These are phyloP conservation scores for Scleromitrula shiraiana DNA, from an alignment of 2,329 filamentous ascomycete species.

Conservation along the genomic window DNA sequence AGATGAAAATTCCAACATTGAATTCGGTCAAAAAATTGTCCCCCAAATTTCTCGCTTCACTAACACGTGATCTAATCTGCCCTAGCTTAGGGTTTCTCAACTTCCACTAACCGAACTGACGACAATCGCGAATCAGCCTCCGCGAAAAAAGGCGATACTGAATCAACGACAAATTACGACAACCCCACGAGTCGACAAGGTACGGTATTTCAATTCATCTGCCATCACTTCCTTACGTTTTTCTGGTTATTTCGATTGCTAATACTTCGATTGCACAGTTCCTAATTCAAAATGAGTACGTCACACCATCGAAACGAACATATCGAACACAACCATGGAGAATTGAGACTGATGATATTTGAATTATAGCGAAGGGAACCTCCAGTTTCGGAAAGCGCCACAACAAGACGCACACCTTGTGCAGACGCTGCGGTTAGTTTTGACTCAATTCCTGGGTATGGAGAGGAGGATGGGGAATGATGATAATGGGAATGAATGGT, in stretches of 20 bases:
- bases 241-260: neutral
- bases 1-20: too few relatives aligned
- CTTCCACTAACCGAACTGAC: conserved; percentile 1
- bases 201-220: conserved; percentile 1
- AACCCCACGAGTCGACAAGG: conserved; percentile 6
- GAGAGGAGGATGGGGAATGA: neutral
- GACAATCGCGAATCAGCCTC: conserved; percentile 2
- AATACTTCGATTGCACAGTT: conserved; percentile 14
- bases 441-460: conserved; percentile 24
- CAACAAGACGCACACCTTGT: conserved; percentile 32
- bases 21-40: too few relatives aligned
- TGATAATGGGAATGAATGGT: neutral
- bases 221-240: neutral
- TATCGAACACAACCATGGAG: conserved; percentile 7
- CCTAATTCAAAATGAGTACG: conserved; percentile 31
- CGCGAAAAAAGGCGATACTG: conserved; percentile 3
- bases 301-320: conserved; percentile 7
- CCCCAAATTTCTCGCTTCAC: neutral
- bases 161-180: conserved; percentile 9
- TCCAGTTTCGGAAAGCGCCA: conserved; percentile 29
- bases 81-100: conserved; percentile 7
- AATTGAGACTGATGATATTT: conserved; percentile 6
- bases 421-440: conserved; percentile 31
- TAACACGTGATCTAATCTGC: conserved; percentile 2
- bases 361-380: conserved; percentile 28